Evolutionary conservation across 2,329 filamentous ascomycete species (phyloP), one percentile per base, ranked within the genome.

Genomic region (Aspergillus terreus): DNA sequence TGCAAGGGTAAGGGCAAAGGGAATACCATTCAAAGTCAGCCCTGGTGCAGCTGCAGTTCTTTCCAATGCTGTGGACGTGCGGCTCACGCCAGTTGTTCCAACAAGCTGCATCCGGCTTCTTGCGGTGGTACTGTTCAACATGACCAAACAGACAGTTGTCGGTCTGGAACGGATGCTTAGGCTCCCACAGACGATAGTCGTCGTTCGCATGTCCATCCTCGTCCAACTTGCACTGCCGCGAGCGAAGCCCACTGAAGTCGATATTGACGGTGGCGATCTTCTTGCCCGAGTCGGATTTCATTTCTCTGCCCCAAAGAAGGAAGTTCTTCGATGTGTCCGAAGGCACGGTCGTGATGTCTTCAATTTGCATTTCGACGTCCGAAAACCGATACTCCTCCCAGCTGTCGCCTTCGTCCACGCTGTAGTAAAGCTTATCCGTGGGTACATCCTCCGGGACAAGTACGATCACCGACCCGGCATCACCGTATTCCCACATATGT

Each of bases 401-500:
- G 1, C 78, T 87, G 41, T 82, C 75, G 55, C 95, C 94, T 65
- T 92, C 87, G 65, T 99, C 87, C 10, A 85, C 76, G 14, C 89
- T 87, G 73, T 94, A 96, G 52, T 83, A 84, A 47, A 92, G 75
- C 1, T 78, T 73, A 57, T 87, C 86, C 4, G 87, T 90, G 47
- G 82, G 78, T 47, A 80, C 80, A 12, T 81, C 78, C 51, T 90
- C 84, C 64, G 87, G 82, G 19, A 92, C 91, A 45, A 99, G 86
- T 40, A 95, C 90, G 55, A 97, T 84, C 62, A 97, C 87, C 5
- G 90, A 94, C 25, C 94, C 94, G 69, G 96, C 90, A 63, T 99
- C 95, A 52, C 94, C 95, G 67, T 90, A 96, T 64, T 95, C 90
- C 90, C 91, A 99, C 64, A 88, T 87, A 78, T 91, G 96, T 33